phyloP scores from a whole-genome alignment of 345 rosid species.

The Hibiscus tridactylites region DNA sequence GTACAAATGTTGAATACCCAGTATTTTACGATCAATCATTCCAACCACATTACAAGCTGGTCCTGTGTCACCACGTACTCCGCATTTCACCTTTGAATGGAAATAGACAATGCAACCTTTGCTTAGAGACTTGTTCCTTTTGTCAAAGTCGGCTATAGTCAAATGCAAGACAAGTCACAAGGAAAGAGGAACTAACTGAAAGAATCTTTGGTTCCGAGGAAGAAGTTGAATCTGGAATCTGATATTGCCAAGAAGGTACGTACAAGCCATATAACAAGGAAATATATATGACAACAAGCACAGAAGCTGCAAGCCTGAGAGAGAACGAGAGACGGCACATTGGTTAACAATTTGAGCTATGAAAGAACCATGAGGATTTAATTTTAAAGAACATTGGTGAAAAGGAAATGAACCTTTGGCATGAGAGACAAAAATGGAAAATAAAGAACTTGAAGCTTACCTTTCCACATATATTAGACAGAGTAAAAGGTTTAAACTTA shows the following conservation, averaged over 20 bases:
- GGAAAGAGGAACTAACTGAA: slow-evolving; percentile 31
- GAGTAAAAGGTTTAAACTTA: not conserved
- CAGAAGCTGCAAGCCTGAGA: slow-evolving; percentile 49
- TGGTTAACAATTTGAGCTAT: not conserved
- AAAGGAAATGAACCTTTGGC: not conserved
- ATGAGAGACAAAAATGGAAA: not conserved
- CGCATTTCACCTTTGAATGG: slow-evolving; percentile 64
- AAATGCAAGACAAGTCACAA: not conserved
- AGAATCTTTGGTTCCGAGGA: slow-evolving; percentile 31
- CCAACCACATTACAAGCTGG: slow-evolving; percentile 86
- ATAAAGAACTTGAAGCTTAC: not conserved
- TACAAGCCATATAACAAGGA: slow-evolving; percentile 54
- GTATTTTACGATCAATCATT: slow-evolving; percentile 61
- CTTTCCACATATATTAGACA: not conserved
- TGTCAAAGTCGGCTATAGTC: not conserved
- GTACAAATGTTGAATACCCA: slow-evolving; percentile 70
- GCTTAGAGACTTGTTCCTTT: not conserved
- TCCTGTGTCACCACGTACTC: slow-evolving; percentile 62
- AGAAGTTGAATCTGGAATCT: slow-evolving; percentile 36
- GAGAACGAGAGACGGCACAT: not conserved
- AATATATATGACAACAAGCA: slow-evolving; percentile 40
- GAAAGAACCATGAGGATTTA: not conserved
- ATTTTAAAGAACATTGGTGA: not conserved
- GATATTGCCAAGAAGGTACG: slow-evolving; percentile 78
- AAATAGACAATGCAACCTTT: not conserved